Base-by-base conservation (phyloP, 2,329 filamentous ascomycete genomes). In the Talaromyces sp. region DNA sequence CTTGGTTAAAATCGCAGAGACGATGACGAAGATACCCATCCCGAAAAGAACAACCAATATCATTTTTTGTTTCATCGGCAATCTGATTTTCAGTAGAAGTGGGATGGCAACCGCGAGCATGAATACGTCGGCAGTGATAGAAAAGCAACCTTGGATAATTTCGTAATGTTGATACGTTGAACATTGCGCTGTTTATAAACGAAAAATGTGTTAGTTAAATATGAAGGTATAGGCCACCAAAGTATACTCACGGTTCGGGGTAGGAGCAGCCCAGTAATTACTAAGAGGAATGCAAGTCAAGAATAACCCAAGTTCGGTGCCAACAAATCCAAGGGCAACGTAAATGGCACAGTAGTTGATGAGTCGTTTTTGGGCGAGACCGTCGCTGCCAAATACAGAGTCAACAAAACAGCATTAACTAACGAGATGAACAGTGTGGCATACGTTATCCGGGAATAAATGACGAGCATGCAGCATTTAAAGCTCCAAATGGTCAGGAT, bases 401-500 rank as follows among this genome's bases (percentile, higher is more conserved):
- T 6, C 8, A 46, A 19, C 11, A 11, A 49, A 7, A 59, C n/a
- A 21, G 66, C 70, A 19, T 57, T n/a, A 26, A 49, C 4, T 4
- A 43, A 29, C 29, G 29, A 32, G 9, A 26, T 41, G 4, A 24
- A 14, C 3, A 29, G 17, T 21, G 14, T 14, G 53, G 63, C 70
- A 53, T 70, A 78, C 71, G 80, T 82, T 71, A 83, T 78, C 43
- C 80, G 78, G 32, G 73, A 70, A 68, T 82, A 83, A 66, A 84
- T 81, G 43, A 82, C 72, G 64, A 84, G 70, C 68, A 85, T 77
- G 66, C 81, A 83, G 26, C 77, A 72, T 64, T 85, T 85, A 64
- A 82, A 74, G 17, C 77, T 69, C 81, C 82, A 85, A 32, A 77
- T 69, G 4, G 72, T 70, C n/a, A 85, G 75, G 19, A 87, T 75